Conservation (phyloP, 192 early-diverging fungal genomes). For the Coemansia sp. region DNA sequence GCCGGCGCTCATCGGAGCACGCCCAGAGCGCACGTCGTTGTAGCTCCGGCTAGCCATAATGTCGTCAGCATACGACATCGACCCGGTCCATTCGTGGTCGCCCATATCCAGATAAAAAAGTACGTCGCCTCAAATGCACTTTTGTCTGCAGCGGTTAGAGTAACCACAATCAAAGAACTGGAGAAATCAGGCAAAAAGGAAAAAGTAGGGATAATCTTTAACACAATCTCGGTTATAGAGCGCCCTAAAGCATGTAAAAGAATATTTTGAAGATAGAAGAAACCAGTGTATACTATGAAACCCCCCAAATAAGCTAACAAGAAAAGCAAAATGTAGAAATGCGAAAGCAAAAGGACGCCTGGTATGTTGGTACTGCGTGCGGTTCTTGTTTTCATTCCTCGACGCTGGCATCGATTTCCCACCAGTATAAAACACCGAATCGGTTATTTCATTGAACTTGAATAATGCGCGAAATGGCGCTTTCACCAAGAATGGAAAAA, state of each 20-base stretch:
- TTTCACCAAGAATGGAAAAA: conserved; percentile 7
- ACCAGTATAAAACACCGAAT: conserved; percentile 1
- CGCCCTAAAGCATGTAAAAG: not conserved
- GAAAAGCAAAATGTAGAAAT: not conserved
- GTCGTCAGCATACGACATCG: conserved; percentile 32
- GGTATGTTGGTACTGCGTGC: not conserved
- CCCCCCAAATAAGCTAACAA: not conserved
- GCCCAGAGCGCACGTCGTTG: conserved; percentile 2
- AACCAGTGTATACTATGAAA: not conserved
- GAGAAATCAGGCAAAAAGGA: too few species aligned
- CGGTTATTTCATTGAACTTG: not conserved
- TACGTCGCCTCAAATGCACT: not conserved
- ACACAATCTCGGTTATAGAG: not conserved
- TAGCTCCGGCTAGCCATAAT: conserved; percentile 37
- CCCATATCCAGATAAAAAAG: conserved; percentile 15
- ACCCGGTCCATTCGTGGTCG: conserved; percentile 39
- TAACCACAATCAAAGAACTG: not conserved
- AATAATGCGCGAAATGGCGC: not conserved
- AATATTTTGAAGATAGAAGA: not conserved
- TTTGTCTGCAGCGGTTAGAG: not conserved
- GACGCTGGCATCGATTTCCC: not conserved
- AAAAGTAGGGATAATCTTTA: not conserved
- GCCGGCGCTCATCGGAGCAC: not conserved
- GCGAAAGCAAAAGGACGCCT: not conserved
- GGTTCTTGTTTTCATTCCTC: not conserved